Conservation (phyloP, 106 monocot species). For the Chionographis japonica region DNA sequence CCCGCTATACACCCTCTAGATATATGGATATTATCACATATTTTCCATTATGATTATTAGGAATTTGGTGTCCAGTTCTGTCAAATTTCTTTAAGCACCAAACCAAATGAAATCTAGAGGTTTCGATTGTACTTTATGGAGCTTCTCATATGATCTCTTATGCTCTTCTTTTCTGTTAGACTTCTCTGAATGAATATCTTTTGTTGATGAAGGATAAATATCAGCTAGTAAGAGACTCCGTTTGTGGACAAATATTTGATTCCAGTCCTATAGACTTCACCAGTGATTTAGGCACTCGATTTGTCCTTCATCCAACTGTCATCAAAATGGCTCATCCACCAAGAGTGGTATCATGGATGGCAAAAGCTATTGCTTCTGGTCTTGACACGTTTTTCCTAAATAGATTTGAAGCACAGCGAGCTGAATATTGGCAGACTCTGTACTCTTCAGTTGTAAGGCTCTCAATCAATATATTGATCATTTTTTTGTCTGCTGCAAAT, state of each 20-base stretch:
- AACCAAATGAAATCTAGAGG: no score
- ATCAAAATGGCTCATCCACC: slow-evolving; percentile 50
- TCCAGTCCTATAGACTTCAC: slow-evolving; percentile 82
- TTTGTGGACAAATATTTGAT: slow-evolving; percentile 90
- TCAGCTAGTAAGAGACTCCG: slow-evolving; percentile 48
- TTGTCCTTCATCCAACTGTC: slow-evolving; percentile 53
- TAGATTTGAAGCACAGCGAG: slow-evolving; percentile 68
- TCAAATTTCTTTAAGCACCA: no score
- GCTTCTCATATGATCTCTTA: no score
- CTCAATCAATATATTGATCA: neutral
- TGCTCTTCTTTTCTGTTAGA: no score
- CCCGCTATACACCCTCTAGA: no score
- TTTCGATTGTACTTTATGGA: no score
- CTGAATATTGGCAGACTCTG: slow-evolving; percentile 81
- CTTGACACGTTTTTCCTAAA: slow-evolving; percentile 64
- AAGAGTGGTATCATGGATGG: slow-evolving; percentile 69
- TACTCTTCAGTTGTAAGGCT: slow-evolving; percentile 75
- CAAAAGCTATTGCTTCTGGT: slow-evolving; percentile 56
- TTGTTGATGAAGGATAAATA: slow-evolving; percentile 60
- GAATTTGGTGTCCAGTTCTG: no score
- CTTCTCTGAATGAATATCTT: neutral
- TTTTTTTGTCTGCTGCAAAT: neutral
- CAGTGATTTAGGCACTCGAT: slow-evolving; percentile 64
- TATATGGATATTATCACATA: no score
- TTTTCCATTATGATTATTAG: no score